Conservation (phyloP, 805 yeast genomes). For the Candida boidinii region DNA sequence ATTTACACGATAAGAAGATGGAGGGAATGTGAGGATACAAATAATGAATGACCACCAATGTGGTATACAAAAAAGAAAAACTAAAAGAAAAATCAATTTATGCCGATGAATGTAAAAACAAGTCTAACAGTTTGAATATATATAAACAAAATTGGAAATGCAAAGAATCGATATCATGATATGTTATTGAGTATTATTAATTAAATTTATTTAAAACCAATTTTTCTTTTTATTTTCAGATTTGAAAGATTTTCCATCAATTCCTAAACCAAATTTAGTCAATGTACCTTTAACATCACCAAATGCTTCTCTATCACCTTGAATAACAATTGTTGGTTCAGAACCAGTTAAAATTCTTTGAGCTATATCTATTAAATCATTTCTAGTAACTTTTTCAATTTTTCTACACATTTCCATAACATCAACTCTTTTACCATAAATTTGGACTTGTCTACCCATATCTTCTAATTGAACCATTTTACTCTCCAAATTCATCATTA, state of each 20-base stretch:
- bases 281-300: slow-evolving; percentile 73
- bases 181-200: too few relatives aligned
- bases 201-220: slow-evolving; percentile 9
- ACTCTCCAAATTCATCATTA: slow-evolving; percentile 88
- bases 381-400: slow-evolving; percentile 58
- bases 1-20: too few relatives aligned
- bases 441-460: slow-evolving; percentile 88
- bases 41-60: too few relatives aligned
- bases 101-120: too few relatives aligned
- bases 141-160: too few relatives aligned
- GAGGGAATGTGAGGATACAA: too few relatives aligned
- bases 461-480: slow-evolving; percentile 93
- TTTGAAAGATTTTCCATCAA: slow-evolving; percentile 2
- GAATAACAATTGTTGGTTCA: slow-evolving; percentile 79
- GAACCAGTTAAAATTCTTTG: slow-evolving; percentile 65
- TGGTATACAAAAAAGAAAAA: too few relatives aligned
- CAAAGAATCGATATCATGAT: too few relatives aligned
- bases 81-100: too few relatives aligned
- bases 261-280: slow-evolving; percentile 67
- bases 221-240: slow-evolving; percentile 12
- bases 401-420: slow-evolving; percentile 74
- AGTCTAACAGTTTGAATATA: too few relatives aligned
- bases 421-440: slow-evolving; percentile 67
- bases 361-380: slow-evolving; percentile 69
- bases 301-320: slow-evolving; percentile 77